These are phyloP conservation scores for Suillus tomentosus DNA, from an alignment of 768 basidiomycete species.

Conservation along the genomic window DNA sequence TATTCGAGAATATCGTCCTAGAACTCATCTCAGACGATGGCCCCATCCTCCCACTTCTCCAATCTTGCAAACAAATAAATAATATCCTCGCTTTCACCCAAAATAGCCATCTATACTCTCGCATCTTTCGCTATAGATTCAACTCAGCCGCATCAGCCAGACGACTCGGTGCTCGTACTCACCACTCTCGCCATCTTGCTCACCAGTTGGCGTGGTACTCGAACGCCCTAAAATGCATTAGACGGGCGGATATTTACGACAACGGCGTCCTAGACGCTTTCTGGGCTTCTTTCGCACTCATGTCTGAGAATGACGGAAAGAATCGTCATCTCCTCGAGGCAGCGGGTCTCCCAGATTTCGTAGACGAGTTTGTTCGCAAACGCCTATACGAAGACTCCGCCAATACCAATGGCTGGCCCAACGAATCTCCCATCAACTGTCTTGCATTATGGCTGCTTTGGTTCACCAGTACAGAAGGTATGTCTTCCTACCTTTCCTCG, in stretches of 20 bases:
- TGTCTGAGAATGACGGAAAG: conserved; percentile 68
- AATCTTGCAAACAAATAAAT: conserved; percentile 44
- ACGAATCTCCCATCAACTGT: conserved; percentile 48
- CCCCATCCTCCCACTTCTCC: conserved; percentile 52
- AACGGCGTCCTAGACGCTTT: conserved; percentile 36
- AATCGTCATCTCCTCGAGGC: conserved; percentile 58
- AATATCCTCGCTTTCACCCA: conserved; percentile 30
- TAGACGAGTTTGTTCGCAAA: conserved; percentile 45
- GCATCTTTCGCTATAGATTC: conserved; percentile 58
- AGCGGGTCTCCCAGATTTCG: conserved; percentile 50
- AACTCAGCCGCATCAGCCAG: conserved; percentile 53
- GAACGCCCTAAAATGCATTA: conserved; percentile 31
- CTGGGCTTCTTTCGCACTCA: conserved; percentile 53
- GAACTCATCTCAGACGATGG: conserved; percentile 31
- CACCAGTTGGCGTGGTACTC: conserved; percentile 43
- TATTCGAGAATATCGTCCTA: conserved; percentile 54
- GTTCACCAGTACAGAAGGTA: conserved; percentile 56
- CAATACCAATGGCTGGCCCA: conserved; percentile 54
- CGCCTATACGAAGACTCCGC: conserved; percentile 45
- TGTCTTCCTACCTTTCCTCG: conserved; percentile 20
- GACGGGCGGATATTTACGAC: conserved; percentile 37
- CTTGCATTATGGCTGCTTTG: conserved; percentile 67
- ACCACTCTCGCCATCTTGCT: conserved; percentile 40
- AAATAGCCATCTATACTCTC: conserved; percentile 46
- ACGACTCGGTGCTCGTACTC: conserved; percentile 45